phyloP scores from a whole-genome alignment of 1,284 basidiomycete species.

The Ustilago nuda region DNA sequence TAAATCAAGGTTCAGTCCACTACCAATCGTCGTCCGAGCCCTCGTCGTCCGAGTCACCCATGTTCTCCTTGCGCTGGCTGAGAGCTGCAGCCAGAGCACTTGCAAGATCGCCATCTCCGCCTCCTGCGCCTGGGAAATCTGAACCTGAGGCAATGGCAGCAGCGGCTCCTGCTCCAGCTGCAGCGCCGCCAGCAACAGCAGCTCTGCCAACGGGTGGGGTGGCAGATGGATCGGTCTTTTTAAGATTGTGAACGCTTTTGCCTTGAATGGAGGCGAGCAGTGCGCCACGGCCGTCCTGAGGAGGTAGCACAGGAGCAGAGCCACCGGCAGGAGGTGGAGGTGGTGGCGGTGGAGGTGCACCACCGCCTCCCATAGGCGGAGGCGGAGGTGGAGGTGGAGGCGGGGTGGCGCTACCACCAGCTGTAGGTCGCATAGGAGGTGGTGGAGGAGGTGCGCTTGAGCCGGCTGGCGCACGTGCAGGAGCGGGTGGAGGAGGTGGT shows the following conservation, averaged over 20 bases:
- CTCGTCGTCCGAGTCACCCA: slow-evolving; percentile 90
- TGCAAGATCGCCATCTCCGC: slow-evolving; percentile 74
- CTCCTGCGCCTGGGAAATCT: slow-evolving; percentile 39
- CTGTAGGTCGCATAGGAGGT: slow-evolving; percentile 34
- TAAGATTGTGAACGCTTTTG: slow-evolving; percentile 78
- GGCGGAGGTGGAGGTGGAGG: slow-evolving; percentile 62
- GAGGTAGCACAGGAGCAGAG: slow-evolving; percentile 34
- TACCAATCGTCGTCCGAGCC: slow-evolving; percentile 73
- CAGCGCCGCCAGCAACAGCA: slow-evolving; percentile 27
- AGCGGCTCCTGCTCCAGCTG: slow-evolving; percentile 36
- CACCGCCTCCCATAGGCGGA: slow-evolving; percentile 35
- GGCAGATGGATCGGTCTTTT: slow-evolving; percentile 73
- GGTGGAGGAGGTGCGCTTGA: slow-evolving; percentile 44
- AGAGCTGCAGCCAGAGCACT: slow-evolving; percentile 78
- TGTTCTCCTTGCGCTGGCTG: slow-evolving; percentile 83
- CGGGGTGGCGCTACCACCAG: slow-evolving; percentile 44
- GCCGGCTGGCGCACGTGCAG: slow-evolving; percentile 24
- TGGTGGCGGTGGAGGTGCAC: slow-evolving; percentile 33
- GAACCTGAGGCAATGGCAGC: slow-evolving; percentile 21
- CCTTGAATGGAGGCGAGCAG: slow-evolving; percentile 79
- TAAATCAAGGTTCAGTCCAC: background rate
- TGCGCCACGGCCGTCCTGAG: slow-evolving; percentile 72
- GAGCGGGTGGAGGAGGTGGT: slow-evolving; percentile 68
- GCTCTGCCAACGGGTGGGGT: slow-evolving; percentile 29
- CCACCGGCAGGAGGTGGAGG: slow-evolving; percentile 44